phyloP scores from a whole-genome alignment of 1,139 yeast genomes.

The Debaryomyces singareniensis region DNA sequence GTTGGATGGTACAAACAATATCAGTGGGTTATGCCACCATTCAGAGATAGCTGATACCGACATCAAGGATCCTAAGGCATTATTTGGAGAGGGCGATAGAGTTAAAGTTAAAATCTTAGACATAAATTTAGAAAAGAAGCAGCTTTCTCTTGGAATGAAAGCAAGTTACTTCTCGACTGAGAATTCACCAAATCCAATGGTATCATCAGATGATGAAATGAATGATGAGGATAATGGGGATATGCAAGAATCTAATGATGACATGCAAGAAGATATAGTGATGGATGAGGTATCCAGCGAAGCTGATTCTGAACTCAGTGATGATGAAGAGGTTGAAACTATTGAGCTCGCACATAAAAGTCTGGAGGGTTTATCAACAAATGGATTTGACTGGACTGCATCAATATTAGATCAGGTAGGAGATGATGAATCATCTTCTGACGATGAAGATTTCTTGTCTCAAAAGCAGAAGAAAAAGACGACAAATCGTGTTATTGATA shows the following conservation, averaged over 20 bases:
- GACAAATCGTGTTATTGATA: slow-evolving; percentile 55
- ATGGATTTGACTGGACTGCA: slow-evolving; percentile 93
- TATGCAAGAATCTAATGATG: slow-evolving; percentile 6
- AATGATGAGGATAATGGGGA: slow-evolving; percentile 15
- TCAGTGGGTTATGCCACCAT: slow-evolving; percentile 84
- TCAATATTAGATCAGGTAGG: slow-evolving; percentile 76
- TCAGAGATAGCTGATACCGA: slow-evolving; percentile 73
- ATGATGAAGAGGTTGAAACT: slow-evolving; percentile 10
- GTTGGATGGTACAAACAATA: slow-evolving; percentile 65
- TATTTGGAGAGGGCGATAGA: slow-evolving; percentile 83
- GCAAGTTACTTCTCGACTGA: slow-evolving; percentile 69
- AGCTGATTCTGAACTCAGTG: slow-evolving; percentile 18
- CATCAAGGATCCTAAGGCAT: slow-evolving; percentile 43
- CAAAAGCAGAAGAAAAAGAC: slow-evolving; percentile 40
- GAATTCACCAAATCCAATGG: slow-evolving; percentile 17
- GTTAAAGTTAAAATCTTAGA: slow-evolving; percentile 77
- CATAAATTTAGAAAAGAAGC: slow-evolving; percentile 59
- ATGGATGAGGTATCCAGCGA: slow-evolving; percentile 17
- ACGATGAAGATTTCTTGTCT: slow-evolving; percentile 51
- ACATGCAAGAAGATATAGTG: slow-evolving; percentile 17
- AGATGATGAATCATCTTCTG: slow-evolving; percentile 46
- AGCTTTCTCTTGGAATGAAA: slow-evolving; percentile 85
- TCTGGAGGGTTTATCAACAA: slow-evolving; percentile 60
- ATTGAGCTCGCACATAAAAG: slow-evolving; percentile 17
- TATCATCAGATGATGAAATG: slow-evolving; percentile 17